Evolutionary conservation across 331 rosid genomes (phyloP).

Genomic region (Cydonia oblonga): DNA sequence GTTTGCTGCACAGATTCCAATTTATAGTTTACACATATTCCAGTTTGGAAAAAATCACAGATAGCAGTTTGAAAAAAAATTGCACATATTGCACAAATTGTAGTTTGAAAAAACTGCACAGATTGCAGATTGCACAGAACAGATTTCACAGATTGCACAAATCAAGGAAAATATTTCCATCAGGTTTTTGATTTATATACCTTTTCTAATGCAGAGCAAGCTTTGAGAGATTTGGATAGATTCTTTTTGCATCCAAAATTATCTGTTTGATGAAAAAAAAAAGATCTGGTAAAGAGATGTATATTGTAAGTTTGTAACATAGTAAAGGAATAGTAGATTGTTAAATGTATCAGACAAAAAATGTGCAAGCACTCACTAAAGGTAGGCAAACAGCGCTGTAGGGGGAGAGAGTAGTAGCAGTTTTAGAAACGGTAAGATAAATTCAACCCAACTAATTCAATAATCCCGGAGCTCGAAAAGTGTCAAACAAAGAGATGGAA

Average conservation of each 20-base stretch:
- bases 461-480: background rate
- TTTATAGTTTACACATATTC: no score
- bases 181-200: slow-evolving; percentile 20
- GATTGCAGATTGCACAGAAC: no score
- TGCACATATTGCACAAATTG: no score
- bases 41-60: no score
- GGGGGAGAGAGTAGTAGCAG: background rate
- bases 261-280: slow-evolving; percentile 40
- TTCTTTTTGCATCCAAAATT: slow-evolving; percentile 56
- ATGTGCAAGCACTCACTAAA: background rate
- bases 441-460: background rate
- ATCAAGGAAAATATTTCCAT: background rate
- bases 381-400: background rate
- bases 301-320: background rate
- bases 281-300: background rate
- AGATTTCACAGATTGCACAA: no score
- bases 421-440: background rate
- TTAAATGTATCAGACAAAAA: background rate
- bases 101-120: no score
- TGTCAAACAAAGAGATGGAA: background rate
- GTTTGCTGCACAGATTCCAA: no score
- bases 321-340: background rate
- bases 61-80: no score
- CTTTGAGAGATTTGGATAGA: slow-evolving; percentile 78
- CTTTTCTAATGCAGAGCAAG: slow-evolving; percentile 92